A percentile compares a stretch with the other conserved stretches of the same genome.
phyloP scores from a whole-genome alignment of 306 rosid species.

The Cicer yamashitae region DNA sequence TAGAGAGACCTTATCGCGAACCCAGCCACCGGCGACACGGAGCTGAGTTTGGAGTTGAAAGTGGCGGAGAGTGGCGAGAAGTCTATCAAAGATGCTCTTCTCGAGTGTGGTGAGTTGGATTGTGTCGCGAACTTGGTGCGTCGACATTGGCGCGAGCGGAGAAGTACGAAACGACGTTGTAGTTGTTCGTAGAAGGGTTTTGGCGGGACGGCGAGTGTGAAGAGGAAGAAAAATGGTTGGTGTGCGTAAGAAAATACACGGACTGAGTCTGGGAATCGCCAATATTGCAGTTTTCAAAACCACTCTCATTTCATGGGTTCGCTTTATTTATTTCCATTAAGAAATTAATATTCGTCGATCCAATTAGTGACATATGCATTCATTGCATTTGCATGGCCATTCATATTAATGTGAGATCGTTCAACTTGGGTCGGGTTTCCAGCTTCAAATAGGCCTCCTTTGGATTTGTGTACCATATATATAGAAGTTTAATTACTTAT shows the following conservation, averaged over 20 bases:
- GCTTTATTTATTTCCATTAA: not conserved
- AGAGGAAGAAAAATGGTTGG: slow-evolving; percentile 14
- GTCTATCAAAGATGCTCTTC: slow-evolving; percentile 72
- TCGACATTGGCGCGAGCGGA: slow-evolving; percentile 38
- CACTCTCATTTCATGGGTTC: slow-evolving; percentile 55
- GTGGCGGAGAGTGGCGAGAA: slow-evolving; percentile 68
- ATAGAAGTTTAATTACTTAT: too few relatives aligned
- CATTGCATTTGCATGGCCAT: not conserved
- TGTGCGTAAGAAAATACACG: not conserved
- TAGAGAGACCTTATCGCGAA: slow-evolving; percentile 79
- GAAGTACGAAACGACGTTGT: slow-evolving; percentile 43
- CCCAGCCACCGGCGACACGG: slow-evolving; percentile 99
- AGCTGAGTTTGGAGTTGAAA: slow-evolving; percentile 73
- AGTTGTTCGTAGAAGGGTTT: slow-evolving; percentile 43
- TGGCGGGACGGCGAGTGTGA: slow-evolving; percentile 40
- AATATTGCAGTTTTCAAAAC: slow-evolving; percentile 40
- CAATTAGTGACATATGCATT: too few relatives aligned
- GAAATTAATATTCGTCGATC: too few relatives aligned
- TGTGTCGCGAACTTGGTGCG: slow-evolving; percentile 49
- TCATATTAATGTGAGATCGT: too few relatives aligned
- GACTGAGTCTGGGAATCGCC: slow-evolving; percentile 32
- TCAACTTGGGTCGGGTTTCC: too few relatives aligned
- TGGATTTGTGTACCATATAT: too few relatives aligned
- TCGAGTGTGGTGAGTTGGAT: slow-evolving; percentile 67
- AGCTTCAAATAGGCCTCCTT: too few relatives aligned